Percentiles rank a stretch among this genome's conserved stretches.
phyloP scores from a whole-genome alignment of 495 filamentous ascomycete genomes.

The Clohesyomyces aquaticus region DNA sequence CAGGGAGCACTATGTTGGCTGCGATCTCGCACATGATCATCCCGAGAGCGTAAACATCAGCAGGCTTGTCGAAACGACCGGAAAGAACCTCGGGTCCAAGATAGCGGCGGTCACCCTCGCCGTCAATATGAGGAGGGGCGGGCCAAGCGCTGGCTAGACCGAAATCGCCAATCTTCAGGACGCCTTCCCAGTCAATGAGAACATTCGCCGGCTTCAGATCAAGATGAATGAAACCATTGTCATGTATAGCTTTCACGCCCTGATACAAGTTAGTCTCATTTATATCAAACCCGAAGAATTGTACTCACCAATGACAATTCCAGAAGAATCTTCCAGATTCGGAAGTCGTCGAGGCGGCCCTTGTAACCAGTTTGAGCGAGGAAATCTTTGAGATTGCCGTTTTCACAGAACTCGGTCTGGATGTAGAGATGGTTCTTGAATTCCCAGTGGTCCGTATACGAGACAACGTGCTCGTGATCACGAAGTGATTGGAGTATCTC shows the following conservation, averaged over 20 bases:
- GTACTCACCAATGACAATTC: conserved; percentile 74
- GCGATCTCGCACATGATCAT: conserved; percentile 93
- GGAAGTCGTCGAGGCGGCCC: conserved; percentile 90
- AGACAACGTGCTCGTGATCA: conserved; percentile 78
- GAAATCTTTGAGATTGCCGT: conserved; percentile 85
- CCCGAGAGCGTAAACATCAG: conserved; percentile 91
- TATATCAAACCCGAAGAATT: not conserved
- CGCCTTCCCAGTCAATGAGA: conserved; percentile 86
- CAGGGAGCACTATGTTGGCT: conserved; percentile 86
- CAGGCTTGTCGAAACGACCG: conserved; percentile 83
- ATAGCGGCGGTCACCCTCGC: conserved; percentile 94
- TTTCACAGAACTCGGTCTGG: conserved; percentile 93
- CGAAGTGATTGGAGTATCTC: conserved; percentile 70
- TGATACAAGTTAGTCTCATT: conserved; percentile 43
- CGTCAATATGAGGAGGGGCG: conserved; percentile 73
- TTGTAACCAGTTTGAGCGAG: conserved; percentile 75
- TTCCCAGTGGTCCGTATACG: conserved; percentile 85
- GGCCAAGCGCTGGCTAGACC: conserved; percentile 86
- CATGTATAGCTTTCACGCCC: conserved; percentile 88
- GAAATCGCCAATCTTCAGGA: conserved; percentile 94
- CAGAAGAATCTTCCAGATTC: conserved; percentile 95
- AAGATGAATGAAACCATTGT: conserved; percentile 85
- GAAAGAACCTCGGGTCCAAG: conserved; percentile 88
- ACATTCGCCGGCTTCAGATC: conserved; percentile 96
- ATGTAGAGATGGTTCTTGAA: conserved; percentile 82